Evolutionary conservation across 495 filamentous ascomycete species (phyloP).

Genomic region (Hypoxylon lenormandii): DNA sequence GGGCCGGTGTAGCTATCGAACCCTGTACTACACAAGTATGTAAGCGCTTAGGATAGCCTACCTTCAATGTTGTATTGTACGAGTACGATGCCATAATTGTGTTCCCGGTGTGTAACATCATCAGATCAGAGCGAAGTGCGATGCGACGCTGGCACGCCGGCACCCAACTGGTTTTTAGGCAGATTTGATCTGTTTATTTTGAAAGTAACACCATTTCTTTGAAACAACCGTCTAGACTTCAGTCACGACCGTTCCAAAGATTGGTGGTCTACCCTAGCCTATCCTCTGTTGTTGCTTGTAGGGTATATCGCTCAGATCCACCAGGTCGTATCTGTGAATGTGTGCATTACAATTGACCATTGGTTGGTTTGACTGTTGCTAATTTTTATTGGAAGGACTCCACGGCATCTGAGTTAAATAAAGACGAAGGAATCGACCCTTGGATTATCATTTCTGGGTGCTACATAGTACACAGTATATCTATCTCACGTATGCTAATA

Average conservation of each 20-base stretch:
- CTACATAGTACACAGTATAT: no score
- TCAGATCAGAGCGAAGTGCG: slow-evolving; percentile 24
- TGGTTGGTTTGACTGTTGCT: slow-evolving; percentile 30
- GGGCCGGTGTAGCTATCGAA: not conserved
- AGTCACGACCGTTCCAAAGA: slow-evolving; percentile 26
- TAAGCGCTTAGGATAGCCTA: slow-evolving; percentile 20
- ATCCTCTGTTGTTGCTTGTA: slow-evolving; percentile 20
- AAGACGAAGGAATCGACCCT: slow-evolving; percentile 25
- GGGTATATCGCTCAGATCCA: slow-evolving; percentile 16
- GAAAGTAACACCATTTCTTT: slow-evolving; percentile 25
- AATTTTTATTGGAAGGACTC: slow-evolving; percentile 29
- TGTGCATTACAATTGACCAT: slow-evolving; percentile 5
- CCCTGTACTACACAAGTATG: slow-evolving; percentile 25
- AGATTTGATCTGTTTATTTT: slow-evolving; percentile 28
- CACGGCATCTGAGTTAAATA: slow-evolving; percentile 18
- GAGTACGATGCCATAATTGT: not conserved
- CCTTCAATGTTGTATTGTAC: no score
- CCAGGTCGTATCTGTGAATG: slow-evolving; percentile 8
- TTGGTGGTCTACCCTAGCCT: slow-evolving; percentile 7
- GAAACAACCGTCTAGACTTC: slow-evolving; percentile 25
- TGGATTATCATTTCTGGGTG: slow-evolving; percentile 11
- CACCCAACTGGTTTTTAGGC: slow-evolving; percentile 30
- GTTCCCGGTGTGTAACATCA: slow-evolving; percentile 20
- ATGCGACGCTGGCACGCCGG: slow-evolving; percentile 38
- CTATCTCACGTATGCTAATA: slow-evolving; percentile 24